phyloP scores from a whole-genome alignment of 1,284 basidiomycete genomes.

The Volvariella volvacea region DNA sequence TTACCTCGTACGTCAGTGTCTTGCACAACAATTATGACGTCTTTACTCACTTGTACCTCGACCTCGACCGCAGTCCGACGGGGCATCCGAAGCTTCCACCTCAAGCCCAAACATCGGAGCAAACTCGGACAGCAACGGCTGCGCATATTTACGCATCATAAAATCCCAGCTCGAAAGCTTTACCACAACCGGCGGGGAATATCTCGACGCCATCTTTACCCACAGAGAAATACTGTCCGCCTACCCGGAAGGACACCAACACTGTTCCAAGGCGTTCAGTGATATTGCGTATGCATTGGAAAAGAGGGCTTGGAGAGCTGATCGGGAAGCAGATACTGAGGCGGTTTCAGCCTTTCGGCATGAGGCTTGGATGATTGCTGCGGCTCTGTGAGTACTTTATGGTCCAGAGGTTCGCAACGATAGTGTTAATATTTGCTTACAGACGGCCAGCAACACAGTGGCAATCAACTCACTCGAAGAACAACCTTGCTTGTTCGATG shows the following conservation, averaged over 20 bases:
- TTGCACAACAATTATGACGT: not conserved
- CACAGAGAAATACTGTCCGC: slow-evolving; percentile 62
- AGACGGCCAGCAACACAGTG: not conserved
- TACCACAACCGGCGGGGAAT: slow-evolving; percentile 59
- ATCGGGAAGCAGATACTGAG: slow-evolving; percentile 60
- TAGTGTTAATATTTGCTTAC: no score
- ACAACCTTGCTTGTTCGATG: slow-evolving; percentile 8
- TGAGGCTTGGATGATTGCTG: slow-evolving; percentile 56
- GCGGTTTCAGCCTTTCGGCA: slow-evolving; percentile 57
- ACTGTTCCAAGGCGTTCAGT: slow-evolving; percentile 55
- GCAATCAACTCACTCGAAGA: not conserved
- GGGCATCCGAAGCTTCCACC: slow-evolving; percentile 32
- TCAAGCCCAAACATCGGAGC: slow-evolving; percentile 32
- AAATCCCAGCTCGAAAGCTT: slow-evolving; percentile 44
- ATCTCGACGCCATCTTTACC: slow-evolving; percentile 67
- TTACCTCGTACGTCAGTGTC: slow-evolving; percentile 25
- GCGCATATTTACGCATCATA: slow-evolving; percentile 58
- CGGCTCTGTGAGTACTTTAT: slow-evolving; percentile 22
- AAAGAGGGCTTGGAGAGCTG: slow-evolving; percentile 53
- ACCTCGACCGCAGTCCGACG: slow-evolving; percentile 30
- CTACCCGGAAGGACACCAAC: slow-evolving; percentile 50
- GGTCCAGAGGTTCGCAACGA: not conserved
- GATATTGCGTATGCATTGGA: slow-evolving; percentile 59
- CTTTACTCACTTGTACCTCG: not conserved
- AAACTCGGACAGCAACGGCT: slow-evolving; percentile 38